Evolutionary conservation across 2,329 filamentous ascomycete genomes (phyloP).

Genomic region (Beauveria varroae): DNA sequence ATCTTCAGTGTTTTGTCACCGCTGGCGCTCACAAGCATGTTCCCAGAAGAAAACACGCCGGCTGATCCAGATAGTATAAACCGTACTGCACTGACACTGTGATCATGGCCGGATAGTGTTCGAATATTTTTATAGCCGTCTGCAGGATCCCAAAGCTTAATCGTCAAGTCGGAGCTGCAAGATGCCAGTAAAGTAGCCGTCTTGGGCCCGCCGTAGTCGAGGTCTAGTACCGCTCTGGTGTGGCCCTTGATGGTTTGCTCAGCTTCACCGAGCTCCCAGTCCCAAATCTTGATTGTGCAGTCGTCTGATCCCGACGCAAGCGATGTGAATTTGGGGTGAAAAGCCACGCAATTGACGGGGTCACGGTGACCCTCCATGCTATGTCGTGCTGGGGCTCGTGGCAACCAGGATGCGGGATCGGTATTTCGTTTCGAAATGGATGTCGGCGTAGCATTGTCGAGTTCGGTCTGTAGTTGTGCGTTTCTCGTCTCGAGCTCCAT

Average conservation of each 20-base stretch:
- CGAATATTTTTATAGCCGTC: slow-evolving; percentile 95
- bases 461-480: slow-evolving; percentile 66
- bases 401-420: slow-evolving; percentile 81
- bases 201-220: slow-evolving; percentile 82
- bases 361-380: slow-evolving; percentile 75
- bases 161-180: slow-evolving; percentile 82
- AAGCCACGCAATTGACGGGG: slow-evolving; percentile 80
- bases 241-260: slow-evolving; percentile 89
- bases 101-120: slow-evolving; percentile 84
- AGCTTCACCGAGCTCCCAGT: slow-evolving; percentile 88
- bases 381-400: slow-evolving; percentile 73
- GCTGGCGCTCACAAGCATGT: slow-evolving; percentile 78
- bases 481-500: slow-evolving; percentile 84
- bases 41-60: slow-evolving; percentile 70
- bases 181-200: slow-evolving; percentile 58
- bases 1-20: slow-evolving; percentile 78
- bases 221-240: slow-evolving; percentile 78
- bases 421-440: slow-evolving; percentile 73
- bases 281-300: slow-evolving; percentile 93
- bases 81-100: slow-evolving; percentile 80
- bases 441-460: slow-evolving; percentile 71
- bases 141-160: slow-evolving; percentile 89
- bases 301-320: slow-evolving; percentile 88
- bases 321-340: slow-evolving; percentile 86
- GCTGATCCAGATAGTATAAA: slow-evolving; percentile 81